phyloP scores from a whole-genome alignment of 306 rosid genomes.

The Chamaecrista fasciculata region DNA sequence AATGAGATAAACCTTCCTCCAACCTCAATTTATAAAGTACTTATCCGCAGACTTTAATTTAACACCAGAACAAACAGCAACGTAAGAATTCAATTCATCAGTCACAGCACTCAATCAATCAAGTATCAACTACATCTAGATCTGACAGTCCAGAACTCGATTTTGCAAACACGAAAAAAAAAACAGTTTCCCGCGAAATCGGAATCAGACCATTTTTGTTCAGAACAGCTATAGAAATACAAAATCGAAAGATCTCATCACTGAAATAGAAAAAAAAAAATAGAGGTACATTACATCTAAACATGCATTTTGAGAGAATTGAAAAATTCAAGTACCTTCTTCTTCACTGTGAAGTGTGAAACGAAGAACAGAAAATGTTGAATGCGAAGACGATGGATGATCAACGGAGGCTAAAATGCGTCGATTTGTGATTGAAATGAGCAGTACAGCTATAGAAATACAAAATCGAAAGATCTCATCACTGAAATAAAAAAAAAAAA shows the following conservation, averaged over 20 bases:
- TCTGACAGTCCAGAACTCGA: slow-evolving; percentile 26
- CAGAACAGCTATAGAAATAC: slow-evolving; percentile 6
- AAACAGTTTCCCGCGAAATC: background rate
- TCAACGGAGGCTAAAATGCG: no score
- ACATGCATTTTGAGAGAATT: background rate
- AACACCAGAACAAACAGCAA: slow-evolving; percentile 14
- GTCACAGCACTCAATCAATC: background rate
- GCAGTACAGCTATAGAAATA: slow-evolving; percentile 4
- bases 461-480: slow-evolving; percentile 9
- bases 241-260: slow-evolving; percentile 7
- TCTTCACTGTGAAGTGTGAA: no score
- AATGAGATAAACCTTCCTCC: slow-evolving; percentile 35
- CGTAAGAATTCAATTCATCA: background rate
- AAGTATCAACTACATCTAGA: slow-evolving; percentile 21
- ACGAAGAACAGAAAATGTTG: no score
- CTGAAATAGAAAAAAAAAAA: background rate
- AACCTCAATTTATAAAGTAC: slow-evolving; percentile 19
- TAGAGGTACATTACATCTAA: background rate
- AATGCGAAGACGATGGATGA: no score
- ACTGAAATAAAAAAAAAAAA: background rate
- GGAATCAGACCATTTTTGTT: slow-evolving; percentile 19
- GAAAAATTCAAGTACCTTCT: slow-evolving; percentile 17
- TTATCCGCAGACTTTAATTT: slow-evolving; percentile 31
- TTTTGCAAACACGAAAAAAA: slow-evolving; percentile 5
- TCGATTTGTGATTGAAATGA: slow-evolving; percentile 29